Conservation (phyloP, 257 asterid species). For the Nicotiana otophora region DNA sequence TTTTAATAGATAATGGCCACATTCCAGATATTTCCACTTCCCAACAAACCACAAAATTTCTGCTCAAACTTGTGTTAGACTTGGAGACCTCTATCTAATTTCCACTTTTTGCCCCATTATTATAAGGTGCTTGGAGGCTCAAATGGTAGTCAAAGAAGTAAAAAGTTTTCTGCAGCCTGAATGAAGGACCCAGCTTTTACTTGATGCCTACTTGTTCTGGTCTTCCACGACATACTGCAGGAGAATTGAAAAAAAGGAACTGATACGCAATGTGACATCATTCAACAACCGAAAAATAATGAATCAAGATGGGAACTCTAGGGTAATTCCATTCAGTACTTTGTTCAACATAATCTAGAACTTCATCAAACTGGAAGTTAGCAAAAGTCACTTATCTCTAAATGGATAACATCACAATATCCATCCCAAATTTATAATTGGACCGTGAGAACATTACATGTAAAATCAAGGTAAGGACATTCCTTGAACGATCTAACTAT, state of each 20-base stretch:
- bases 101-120: not conserved
- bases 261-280: not conserved
- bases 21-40: not conserved
- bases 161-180: not conserved
- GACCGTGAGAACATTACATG: not conserved
- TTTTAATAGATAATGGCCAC: not conserved
- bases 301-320: not conserved
- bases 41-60: not conserved
- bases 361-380: not conserved
- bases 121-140: not conserved
- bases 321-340: not conserved
- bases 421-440: not conserved
- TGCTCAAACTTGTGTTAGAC: not conserved
- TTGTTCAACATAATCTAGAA: not conserved
- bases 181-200: not conserved
- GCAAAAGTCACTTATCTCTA: not conserved
- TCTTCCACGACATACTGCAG: not conserved
- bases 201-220: not conserved
- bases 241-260: not conserved
- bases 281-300: not conserved
- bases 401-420: not conserved
- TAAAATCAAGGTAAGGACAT: not conserved
- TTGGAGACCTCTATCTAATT: not conserved
- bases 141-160: not conserved
- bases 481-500: not conserved